phyloP scores from a whole-genome alignment of 2,329 filamentous ascomycete genomes.

The Xylariomycetidae sp. region DNA sequence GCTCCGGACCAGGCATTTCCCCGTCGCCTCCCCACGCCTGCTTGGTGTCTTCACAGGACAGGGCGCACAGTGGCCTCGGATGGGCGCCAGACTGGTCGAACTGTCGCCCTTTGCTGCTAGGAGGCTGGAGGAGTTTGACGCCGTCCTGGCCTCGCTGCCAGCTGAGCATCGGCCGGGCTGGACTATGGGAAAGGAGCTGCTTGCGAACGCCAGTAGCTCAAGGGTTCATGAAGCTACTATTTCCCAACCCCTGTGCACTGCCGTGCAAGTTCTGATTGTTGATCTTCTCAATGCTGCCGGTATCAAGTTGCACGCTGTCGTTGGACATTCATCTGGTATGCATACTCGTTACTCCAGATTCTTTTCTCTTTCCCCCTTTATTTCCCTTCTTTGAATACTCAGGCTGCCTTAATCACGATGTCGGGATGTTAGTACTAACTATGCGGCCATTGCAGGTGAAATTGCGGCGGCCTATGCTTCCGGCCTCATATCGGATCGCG shows the following conservation, averaged over 20 bases:
- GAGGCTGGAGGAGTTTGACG: no score
- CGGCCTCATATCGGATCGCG: conserved; percentile 20
- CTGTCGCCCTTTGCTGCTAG: no score
- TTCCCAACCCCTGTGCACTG: conserved; percentile 28
- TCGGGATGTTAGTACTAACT: no score
- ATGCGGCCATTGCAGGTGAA: no score
- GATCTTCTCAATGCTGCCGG: conserved; percentile 22
- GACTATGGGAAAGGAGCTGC: background rate
- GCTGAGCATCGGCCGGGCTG: conserved; percentile 1
- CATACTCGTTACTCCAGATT: no score
- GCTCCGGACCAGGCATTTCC: no score
- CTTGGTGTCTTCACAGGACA: conserved; percentile 39
- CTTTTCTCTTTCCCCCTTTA: no score
- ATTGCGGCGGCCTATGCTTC: conserved; percentile 35
- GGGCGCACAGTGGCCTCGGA: conserved; percentile 39
- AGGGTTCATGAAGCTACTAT: conserved; percentile 9
- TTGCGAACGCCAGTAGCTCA: conserved; percentile 3
- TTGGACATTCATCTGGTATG: conserved; percentile 36
- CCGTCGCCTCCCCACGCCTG: no score
- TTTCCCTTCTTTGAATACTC: no score
- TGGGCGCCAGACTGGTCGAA: conserved; percentile 29
- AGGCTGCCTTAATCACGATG: no score
- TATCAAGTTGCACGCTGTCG: conserved; percentile 24
- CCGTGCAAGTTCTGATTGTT: conserved; percentile 30
- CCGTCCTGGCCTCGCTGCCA: conserved; percentile 7